Evolutionary conservation across 2,329 filamentous ascomycete genomes (phyloP), one percentile per base, ranked within the genome.

Genomic region (Massarina eburnea): DNA sequence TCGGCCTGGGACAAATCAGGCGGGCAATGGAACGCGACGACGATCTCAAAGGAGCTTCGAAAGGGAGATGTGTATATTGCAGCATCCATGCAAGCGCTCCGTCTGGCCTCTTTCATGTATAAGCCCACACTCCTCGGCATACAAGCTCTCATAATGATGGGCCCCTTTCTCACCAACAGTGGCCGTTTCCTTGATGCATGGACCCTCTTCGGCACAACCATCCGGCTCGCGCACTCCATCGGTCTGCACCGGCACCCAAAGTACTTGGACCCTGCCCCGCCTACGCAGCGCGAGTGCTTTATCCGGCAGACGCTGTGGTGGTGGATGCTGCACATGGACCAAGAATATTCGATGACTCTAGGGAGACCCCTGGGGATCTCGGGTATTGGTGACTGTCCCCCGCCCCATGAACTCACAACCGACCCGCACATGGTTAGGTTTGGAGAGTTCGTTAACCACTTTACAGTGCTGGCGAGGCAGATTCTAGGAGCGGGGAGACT

Each of bases 281-380:
- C 71, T 1, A 61, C 55, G 2, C 62, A 71, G 7, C 64, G 68
- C 19, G 74, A 77, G 51, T 70, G 67, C 38, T 67, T 67, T 12
- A 63, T 73, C 12, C 66, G 76, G 5, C 73, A 71, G 41, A 71
- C 71, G 14, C 59, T 77, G 1, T 78, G 76, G 76, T 78, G 76
- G 76, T 76, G 75, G 72, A 74, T 78, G 67, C 55, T 78, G n/a
- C 73, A 77, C 46, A 73, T 77, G 68, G 76, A 78, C 38, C 74
- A 77, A 45, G 71, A 77, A 38, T 78, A 77, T 49, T 76, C 74
- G 0, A 75, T 78, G 59, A 76, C 73, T 0, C 65, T 78, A 0
- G 76, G 76, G 17, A 65, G 76, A 27, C 76, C 76, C 2, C 57
- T 78, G 8, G 76, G 75, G 0, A 77, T 78, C 26, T 76, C 73